Evolutionary conservation across 1,139 yeast genomes (phyloP), one percentile per base, ranked within the genome.

Genomic region (Citeromyces hawaiiensis): DNA sequence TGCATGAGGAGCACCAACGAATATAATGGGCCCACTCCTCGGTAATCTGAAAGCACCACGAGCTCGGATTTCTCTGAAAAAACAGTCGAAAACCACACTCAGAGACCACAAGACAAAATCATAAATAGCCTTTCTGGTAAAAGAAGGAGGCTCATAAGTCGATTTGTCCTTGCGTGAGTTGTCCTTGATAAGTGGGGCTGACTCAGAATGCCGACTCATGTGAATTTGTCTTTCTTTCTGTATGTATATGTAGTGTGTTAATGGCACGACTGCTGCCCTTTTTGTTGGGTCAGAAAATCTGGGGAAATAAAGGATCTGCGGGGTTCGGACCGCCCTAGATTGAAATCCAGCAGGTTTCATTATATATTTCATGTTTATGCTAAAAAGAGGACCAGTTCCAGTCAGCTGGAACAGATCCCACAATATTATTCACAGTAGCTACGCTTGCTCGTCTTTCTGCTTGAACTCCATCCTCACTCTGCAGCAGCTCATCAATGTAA

Each of bases 1-100:
- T 30, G 96, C 95, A 62, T 88, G 98, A 7, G 97, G 97, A 7
- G 96, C 98, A 2, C 93, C 97, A 36, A 91, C 97, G 54, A 91
- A 85, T 42, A 91, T 87, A 17, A 87, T 77, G 0, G 97, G 94
- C 1, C 96, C 96, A 9, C 68, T 56, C 35, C 72, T 67, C 3
- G 98, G 97, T 42, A 91, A 72, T 42, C 88, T 68, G 62, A 79
- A 88, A 1, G 96, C 93, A 3, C 96, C 96, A 45, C 98, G 69
- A 3, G 96, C 81, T 44, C 88, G 68, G 47, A 88, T 83, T 54
- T 88, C 96, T 46, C 97, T 65, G 60, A 91, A 91, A 63, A 91
- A 91, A 44, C 60, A 56, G 37, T 55, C 59, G 37, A 55, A 56
- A 9, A 56, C 48, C 16, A 55, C 48, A 18, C 27, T n/a, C 14